phyloP scores from a whole-genome alignment of 2,329 filamentous ascomycete genomes.

The Trichophyton simii region DNA sequence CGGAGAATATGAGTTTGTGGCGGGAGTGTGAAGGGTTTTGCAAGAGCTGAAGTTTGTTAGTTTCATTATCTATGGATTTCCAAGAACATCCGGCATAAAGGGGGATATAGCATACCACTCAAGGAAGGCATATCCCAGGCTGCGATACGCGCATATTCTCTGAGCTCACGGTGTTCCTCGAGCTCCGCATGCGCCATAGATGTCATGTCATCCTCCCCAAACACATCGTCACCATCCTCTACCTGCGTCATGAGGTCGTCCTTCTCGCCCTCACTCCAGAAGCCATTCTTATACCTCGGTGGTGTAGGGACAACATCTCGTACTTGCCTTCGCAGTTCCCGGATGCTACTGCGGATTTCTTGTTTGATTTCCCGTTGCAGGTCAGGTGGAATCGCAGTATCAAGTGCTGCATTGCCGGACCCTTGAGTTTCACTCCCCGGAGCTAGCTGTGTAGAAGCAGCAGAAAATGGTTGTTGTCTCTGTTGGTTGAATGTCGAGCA shows the following conservation, averaged over 20 bases:
- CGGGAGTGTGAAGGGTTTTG: conserved; percentile 68
- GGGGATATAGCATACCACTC: conserved; percentile 51
- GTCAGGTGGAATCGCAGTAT: neutral
- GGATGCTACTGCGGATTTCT: conserved; percentile 21
- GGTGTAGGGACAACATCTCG: conserved; percentile 22
- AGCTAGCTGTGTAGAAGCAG: neutral
- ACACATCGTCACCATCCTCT: conserved; percentile 44
- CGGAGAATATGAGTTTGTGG: conserved; percentile 56
- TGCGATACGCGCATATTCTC: conserved; percentile 74
- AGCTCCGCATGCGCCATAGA: conserved; percentile 73
- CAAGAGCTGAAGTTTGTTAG: conserved; percentile 48
- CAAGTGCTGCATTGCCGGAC: neutral
- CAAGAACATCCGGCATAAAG: neutral
- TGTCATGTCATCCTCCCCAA: conserved; percentile 43
- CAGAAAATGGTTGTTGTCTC: neutral
- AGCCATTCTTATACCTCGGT: conserved; percentile 19
- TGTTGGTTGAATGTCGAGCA: conserved; percentile 8
- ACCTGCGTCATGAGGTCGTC: conserved; percentile 31
- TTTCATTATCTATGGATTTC: neutral
- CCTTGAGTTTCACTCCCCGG: conserved; percentile 8
- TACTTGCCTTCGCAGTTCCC: conserved; percentile 22
- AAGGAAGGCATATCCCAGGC: conserved; percentile 95
- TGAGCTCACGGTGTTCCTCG: conserved; percentile 73
- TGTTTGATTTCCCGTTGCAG: neutral
- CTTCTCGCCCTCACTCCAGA: conserved; percentile 35